Base-by-base conservation (phyloP, 805 yeast genomes). In the Metschnikowia cerradonensis region DNA sequence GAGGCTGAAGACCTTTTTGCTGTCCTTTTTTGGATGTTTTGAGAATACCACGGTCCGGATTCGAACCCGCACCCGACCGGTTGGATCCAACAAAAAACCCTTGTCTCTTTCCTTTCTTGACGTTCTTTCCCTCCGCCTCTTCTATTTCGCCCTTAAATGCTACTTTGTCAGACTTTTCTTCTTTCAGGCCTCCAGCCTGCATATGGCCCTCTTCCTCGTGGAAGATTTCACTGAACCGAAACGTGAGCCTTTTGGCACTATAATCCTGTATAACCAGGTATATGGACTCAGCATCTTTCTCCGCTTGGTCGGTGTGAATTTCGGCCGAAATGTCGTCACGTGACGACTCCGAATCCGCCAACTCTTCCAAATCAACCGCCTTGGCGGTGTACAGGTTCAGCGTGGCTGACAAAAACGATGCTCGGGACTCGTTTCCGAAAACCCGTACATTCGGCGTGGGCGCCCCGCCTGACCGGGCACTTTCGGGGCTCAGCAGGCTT, bases 271-370 rank as follows among this genome's bases (percentile, higher is more conserved):
- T 58, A 7, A 70, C 59, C 15, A 68, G 63, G 45, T 67, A 65
- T 8, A 70, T 60, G 30, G 70, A 66, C 19, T 65, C 70, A 3
- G 67, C 60, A 32, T 61, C 62, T 49, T 45, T 19, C 10, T 33
- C 45, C 6, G 20, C n/a, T 6, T 14, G 26, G 4, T 33, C 45
- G 2, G 31, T 22, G 2, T 14, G 17, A 4, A 22, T 3, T 7
- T 42, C 37, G 1, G 31, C 15, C 6, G 47, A 32, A 26, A 17
- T 19, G 36, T 23, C 34, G 53, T 44, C 52, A 23, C 14, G 56
- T 1, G 64, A 57, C 1, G 66, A 57, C n/a, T 50, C 57, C 22
- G 75, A 65, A 54, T 73, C 78, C 15, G 77, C 77, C 56, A 73
- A 71, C 41, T 72, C 77, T 10, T 63, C 67, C 22, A 68, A 49